phyloP scores from a whole-genome alignment of 495 filamentous ascomycete genomes.

The Parathielavia hyrcaniae region DNA sequence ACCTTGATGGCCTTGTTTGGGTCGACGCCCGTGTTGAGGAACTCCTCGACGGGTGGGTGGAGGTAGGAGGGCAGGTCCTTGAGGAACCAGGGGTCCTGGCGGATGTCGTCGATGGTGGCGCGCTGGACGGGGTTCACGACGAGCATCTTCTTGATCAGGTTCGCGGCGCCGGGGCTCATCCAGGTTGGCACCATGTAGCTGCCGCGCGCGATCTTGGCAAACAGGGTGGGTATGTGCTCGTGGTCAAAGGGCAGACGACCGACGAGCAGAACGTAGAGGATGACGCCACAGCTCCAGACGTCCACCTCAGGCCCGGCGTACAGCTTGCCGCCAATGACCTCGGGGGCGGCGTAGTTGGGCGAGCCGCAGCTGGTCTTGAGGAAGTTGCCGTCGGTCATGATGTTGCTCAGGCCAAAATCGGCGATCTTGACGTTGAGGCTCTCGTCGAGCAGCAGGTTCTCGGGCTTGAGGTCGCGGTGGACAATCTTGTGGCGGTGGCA shows the following conservation, averaged over 20 bases:
- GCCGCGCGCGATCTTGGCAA: slow-evolving; percentile 49
- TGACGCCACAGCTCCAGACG: slow-evolving; percentile 98
- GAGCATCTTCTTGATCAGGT: slow-evolving; percentile 86
- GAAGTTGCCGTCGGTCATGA: slow-evolving; percentile 99
- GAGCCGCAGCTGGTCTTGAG: slow-evolving; percentile 97
- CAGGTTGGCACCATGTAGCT: slow-evolving; percentile 84
- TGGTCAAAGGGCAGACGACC: slow-evolving; percentile 94
- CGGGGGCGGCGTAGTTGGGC: slow-evolving; percentile 95
- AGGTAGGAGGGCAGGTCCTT: slow-evolving; percentile 80
- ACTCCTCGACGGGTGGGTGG: slow-evolving; percentile 84
- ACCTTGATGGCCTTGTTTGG: slow-evolving; percentile 81
- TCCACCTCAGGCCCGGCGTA: slow-evolving; percentile 98
- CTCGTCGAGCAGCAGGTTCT: slow-evolving; percentile 91
- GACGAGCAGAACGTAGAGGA: slow-evolving; percentile 89
- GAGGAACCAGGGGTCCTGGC: slow-evolving; percentile 90
- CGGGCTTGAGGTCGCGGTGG: slow-evolving; percentile 93
- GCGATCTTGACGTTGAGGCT: slow-evolving; percentile 97
- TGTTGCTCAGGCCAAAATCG: slow-evolving; percentile 96
- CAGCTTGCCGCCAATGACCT: slow-evolving; percentile 95
- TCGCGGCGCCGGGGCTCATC: slow-evolving; percentile 76
- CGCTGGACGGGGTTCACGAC: slow-evolving; percentile 90
- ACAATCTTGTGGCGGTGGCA: slow-evolving; percentile 99
- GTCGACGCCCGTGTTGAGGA: slow-evolving; percentile 86
- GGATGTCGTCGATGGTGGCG: slow-evolving; percentile 88
- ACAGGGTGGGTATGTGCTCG: slow-evolving; percentile 59